Evolutionary conservation across 768 basidiomycete species (phyloP), one percentile per base, ranked within the genome.

Genomic region (Pulveroboletus ravenelii): DNA sequence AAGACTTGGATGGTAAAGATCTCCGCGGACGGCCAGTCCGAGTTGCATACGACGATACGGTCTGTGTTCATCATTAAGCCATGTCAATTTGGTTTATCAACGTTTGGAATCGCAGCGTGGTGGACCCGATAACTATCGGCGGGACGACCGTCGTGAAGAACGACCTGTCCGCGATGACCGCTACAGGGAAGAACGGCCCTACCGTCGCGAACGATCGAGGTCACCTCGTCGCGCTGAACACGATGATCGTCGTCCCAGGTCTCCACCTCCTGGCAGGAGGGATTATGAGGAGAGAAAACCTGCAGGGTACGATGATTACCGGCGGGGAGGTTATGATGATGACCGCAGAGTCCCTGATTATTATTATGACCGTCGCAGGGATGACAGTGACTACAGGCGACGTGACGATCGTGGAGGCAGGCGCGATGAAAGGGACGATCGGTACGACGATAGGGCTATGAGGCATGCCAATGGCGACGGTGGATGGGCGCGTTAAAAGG

Each of bases 221-320:
- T 93, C 91, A 46, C 88, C 89, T 63, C 85, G 89, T 59, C 81
- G 83, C 55, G 75, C 80, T 52, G 83, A 82, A 55, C 70, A 78
- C 52, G 88, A 87, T 61, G 87, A 86, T 71, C 84, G 87, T 77
- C 85, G 84, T 63, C 74, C 83, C 76, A 85, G 87, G 79, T 88
- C 86, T 74, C 84, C 88, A 45, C 67, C 68, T 67, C 84, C 87
- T 59, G 78, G 82, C 52, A 79, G 76, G 78, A 86, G 88, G 78
- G 86, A 89, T 63, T 74, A 74, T 72, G 87, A 89, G 76, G 87
- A 89, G 73, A 82, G 78, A 80, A 85, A 85, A 79, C 80, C 86
- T 82, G 85, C 86, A 84, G 87, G 87, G 83, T 88, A 89, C 83
- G 89, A 90, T 81, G 85, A 89, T 80, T 77, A 82, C 71, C 84